Evolutionary conservation across 192 early-diverging fungal species (phyloP), one percentile per base, ranked within the genome.

Genomic region (Phlyctochytrium arcticum): DNA sequence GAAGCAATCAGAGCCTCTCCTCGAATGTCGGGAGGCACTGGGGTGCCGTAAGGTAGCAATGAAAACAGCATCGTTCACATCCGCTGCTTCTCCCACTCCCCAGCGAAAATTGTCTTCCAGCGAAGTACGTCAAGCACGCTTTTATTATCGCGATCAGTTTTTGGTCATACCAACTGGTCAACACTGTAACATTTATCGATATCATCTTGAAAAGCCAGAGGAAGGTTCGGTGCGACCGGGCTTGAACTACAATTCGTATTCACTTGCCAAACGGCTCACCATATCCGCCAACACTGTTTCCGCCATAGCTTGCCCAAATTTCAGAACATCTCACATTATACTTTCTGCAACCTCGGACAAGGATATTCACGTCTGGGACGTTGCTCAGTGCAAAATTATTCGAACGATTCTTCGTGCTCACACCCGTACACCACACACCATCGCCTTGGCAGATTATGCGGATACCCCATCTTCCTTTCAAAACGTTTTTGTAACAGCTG

Each of bases 281-380:
- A 17, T 33, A 12, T 26, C 48, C 6, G 54, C 60, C 23, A 59
- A 70, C 9, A 55, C 8, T 37, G 54, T 70, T 9, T 62, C 60
- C 2, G 53, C 68, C 7, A 6, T 70, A n/a, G 60, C 60, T 15
- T 63, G 60, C 42, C 5, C 47, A 12, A 62, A 70, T 60, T 24
- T 36, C 5, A 32, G 19, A 6, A n/a, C 8, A 24, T 70, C 68
- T 3, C 60, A 57, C 21, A 30, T 63, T 6, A 29, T 57, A 30
- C 17, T 70, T 46, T 54, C 44, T 1, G 68, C 37, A 4, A 46
- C 46, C 6, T 63, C 68, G 26, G 68, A 70, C 42, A 67, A 67
- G 47, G 7, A 19, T 21, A 12, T 58, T 5, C 31, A 48, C 3
- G 17, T 77, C 6, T 74, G 72, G 72, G 57, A 74, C 34, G 42